phyloP scores from a whole-genome alignment of 495 filamentous ascomycete species.

The Emericellopsis terricola region DNA sequence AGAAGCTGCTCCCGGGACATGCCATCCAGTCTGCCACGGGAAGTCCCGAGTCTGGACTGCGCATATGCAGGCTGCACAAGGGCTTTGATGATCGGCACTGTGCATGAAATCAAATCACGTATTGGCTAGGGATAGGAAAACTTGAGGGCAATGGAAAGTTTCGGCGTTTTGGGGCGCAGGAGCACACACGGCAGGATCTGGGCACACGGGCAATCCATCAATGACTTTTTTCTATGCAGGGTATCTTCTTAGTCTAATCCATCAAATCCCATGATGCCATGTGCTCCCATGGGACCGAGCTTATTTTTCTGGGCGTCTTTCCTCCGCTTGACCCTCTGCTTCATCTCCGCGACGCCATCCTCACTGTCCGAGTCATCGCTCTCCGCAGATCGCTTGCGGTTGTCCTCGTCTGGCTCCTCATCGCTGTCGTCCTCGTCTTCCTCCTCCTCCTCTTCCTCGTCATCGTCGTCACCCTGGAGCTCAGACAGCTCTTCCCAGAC shows the following conservation, averaged over 20 bases:
- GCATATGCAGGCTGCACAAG: too few relatives aligned
- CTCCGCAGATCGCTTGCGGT: conserved; percentile 19
- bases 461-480: conserved; percentile 17
- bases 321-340: conserved; percentile 14
- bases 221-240: too few relatives aligned
- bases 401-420: conserved; percentile 11
- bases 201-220: too few relatives aligned
- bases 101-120: too few relatives aligned
- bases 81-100: too few relatives aligned
- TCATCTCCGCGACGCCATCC: conserved; percentile 26
- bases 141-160: too few relatives aligned
- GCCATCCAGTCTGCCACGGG: too few relatives aligned
- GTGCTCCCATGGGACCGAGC: conserved; percentile 3
- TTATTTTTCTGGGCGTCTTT: conserved; percentile 18
- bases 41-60: too few relatives aligned
- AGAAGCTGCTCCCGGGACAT: too few relatives aligned
- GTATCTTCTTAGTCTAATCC: neutral
- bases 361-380: conserved; percentile 21
- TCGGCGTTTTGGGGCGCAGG: too few relatives aligned
- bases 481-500: conserved; percentile 53
- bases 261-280: conserved; percentile 3
- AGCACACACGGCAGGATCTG: too few relatives aligned
- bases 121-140: too few relatives aligned
- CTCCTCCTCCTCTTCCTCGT: conserved; percentile 22
- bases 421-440: conserved; percentile 26